These are phyloP conservation scores for Periconia macrospinosa DNA, from an alignment of 2,329 filamentous ascomycete genomes.

Conservation along the genomic window DNA sequence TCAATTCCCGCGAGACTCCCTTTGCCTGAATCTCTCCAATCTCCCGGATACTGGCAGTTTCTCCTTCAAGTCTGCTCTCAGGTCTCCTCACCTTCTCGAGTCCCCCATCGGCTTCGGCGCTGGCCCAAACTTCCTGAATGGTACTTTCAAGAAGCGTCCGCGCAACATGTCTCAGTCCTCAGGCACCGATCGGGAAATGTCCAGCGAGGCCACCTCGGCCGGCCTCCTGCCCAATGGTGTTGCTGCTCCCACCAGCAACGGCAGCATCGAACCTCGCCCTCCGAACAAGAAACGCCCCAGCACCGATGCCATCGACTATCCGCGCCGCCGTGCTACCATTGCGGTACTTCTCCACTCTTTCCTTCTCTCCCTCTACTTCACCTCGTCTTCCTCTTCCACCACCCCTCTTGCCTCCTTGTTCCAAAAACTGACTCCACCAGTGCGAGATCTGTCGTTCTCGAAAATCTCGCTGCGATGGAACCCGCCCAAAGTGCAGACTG, in stretches of 20 bases:
- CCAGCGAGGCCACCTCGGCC: constrained; percentile 30
- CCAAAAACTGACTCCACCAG: constrained; percentile 44
- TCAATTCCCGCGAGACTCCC: constrained; percentile 42
- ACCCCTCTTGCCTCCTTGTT: too few species aligned
- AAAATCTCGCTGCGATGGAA: constrained; percentile 78
- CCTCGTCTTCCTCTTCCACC: too few species aligned
- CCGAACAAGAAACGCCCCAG: constrained; percentile 42
- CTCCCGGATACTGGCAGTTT: constrained; percentile 42
- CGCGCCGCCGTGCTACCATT: constrained; percentile 45
- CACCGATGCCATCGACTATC: constrained; percentile 48
- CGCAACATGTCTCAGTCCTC: constrained; percentile 49
- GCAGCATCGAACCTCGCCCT: constrained; percentile 31
- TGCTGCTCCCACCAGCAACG: constrained; percentile 33
- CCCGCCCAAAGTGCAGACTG: constrained; percentile 80
- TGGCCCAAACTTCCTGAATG: constrained; percentile 27
- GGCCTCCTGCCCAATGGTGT: constrained; percentile 22
- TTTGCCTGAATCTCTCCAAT: constrained; percentile 44
- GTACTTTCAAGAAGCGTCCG: constrained; percentile 40
- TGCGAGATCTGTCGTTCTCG: constrained; percentile 80
- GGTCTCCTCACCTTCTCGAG: constrained; percentile 42
- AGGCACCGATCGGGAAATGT: constrained; percentile 44
- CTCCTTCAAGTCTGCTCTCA: constrained; percentile 41
- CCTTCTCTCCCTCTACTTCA: too few species aligned
- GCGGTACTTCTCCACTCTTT: constrained; percentile 30
- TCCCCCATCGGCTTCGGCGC: constrained; percentile 41